Percentiles rank a stretch among this genome's conserved stretches.
These are phyloP conservation scores for Collybiopsis luxurians DNA, from an alignment of 768 basidiomycete genomes.

Conservation along the genomic window DNA sequence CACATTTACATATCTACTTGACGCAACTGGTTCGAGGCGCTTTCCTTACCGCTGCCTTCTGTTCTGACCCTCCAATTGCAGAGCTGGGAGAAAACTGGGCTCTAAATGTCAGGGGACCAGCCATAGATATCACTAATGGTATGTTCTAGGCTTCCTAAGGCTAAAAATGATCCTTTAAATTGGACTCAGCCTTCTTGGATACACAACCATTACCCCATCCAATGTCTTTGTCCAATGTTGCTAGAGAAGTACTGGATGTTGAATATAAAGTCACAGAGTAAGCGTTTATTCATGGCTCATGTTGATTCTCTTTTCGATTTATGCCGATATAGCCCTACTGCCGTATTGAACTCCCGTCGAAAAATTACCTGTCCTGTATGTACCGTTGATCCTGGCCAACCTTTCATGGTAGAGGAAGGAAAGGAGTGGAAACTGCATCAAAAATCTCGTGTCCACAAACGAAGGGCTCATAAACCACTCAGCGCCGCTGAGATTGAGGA, in stretches of 20 bases:
- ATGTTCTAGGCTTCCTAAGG: conserved; percentile 10
- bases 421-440: conserved; percentile 55
- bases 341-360: conserved; percentile 51
- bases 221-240: conserved; percentile 48
- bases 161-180: not conserved
- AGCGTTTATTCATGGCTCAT: conserved; percentile 13
- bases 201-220: conserved; percentile 53
- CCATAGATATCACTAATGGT: conserved; percentile 50
- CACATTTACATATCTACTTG: conserved; percentile 52
- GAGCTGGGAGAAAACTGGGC: conserved; percentile 58
- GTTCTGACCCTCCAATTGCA: conserved; percentile 18
- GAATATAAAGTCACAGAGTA: conserved; percentile 46
- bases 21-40: conserved; percentile 58
- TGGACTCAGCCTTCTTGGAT: conserved; percentile 54
- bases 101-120: conserved; percentile 50
- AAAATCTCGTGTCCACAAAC: conserved; percentile 53
- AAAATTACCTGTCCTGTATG: conserved; percentile 63
- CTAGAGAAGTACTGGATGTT: conserved; percentile 48
- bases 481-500: conserved; percentile 5
- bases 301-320: conserved; percentile 4
- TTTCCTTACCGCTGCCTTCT: not conserved
- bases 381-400: conserved; percentile 52
- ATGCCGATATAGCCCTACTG: conserved; percentile 46
- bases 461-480: conserved; percentile 24
- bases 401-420: conserved; percentile 64